Evolutionary conservation across 2,329 filamentous ascomycete species (phyloP), one percentile per base, ranked within the genome.

Genomic region (Didymellaceae sp.): DNA sequence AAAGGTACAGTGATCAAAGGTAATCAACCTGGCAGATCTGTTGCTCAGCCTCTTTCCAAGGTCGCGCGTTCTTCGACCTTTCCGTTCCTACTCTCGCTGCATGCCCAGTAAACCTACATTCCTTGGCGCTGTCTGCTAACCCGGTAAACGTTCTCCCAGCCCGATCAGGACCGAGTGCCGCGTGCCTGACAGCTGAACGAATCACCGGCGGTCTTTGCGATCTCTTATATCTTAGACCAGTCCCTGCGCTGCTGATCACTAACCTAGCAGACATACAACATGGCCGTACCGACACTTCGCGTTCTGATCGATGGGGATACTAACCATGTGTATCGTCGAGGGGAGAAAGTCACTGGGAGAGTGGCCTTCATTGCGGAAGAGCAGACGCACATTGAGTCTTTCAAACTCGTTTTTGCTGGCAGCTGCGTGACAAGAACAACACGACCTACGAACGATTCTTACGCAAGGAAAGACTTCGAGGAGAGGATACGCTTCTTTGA

Each of bases 341-440:
- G 69, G 28, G 68, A 73, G 14, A 63, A 61, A 37, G 66, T 73
- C 34, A 70, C 62, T 33, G 71, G 71, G 42, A 69, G 62, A 54
- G 58, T 71, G 21, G 53, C 61, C n/a, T 54, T 71, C 17, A 53
- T 61, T 22, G 41, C 65, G 8, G 63, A 66, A 54, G 57, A 67
- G 43, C 48, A 70, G 50, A 57, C 62, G 31, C 39, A 65, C 5
- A 52, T 73, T 37, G 62, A 62, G 18, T 63, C 59, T 1, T 47
- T 73, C 40, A 66, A 61, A 26, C 25, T 73, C 22, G 51, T 60
- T 17, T 72, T 74, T 45, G 56, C 56, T 16, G 71, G 71, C 32
- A 61, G 45, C 34, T 69, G 68, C 43, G 59, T 65, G 20, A 73
- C 70, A 4, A 71, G 60, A 41, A 72, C 68, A 2, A 66, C 65